Percentiles rank a stretch among this genome's conserved stretches.
Conservation (phyloP, 1,139 yeast genomes). For the Magnusiomyces sp. region DNA sequence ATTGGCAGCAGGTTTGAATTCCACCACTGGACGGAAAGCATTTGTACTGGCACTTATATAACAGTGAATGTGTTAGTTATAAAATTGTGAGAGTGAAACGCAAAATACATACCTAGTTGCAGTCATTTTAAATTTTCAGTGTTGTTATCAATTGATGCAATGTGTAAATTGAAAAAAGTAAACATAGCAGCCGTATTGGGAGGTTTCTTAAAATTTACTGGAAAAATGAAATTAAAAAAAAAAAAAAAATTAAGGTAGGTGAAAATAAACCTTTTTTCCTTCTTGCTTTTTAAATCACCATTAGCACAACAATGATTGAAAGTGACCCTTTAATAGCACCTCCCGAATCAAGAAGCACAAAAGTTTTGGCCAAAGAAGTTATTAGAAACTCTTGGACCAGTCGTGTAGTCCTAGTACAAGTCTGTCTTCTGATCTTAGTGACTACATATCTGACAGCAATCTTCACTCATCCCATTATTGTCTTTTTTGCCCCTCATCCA, state of each 20-base stretch:
- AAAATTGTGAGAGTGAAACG: too few relatives aligned
- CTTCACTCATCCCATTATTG: slow-evolving; percentile 16
- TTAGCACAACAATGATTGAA: too few relatives aligned
- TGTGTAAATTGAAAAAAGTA: too few relatives aligned
- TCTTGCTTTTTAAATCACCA: not conserved
- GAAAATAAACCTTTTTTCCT: not conserved
- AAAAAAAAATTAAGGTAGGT: slow-evolving; percentile 2
- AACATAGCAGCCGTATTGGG: too few relatives aligned
- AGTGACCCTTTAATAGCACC: not conserved
- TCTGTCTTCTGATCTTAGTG: slow-evolving; percentile 15
- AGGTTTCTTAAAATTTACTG: too few relatives aligned
- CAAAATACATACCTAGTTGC: too few relatives aligned
- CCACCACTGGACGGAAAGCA: too few relatives aligned
- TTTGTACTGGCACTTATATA: too few relatives aligned
- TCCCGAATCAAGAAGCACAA: not conserved
- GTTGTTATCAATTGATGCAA: too few relatives aligned
- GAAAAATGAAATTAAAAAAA: not conserved
- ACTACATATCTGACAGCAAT: slow-evolving; percentile 15
- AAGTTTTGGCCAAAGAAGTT: not conserved
- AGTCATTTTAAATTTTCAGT: too few relatives aligned
- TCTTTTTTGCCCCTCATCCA: slow-evolving; percentile 23
- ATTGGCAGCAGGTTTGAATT: too few relatives aligned
- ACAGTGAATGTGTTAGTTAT: too few relatives aligned
- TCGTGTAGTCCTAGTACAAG: slow-evolving; percentile 16
- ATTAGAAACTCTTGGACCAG: not conserved